Evolutionary conservation across 2,329 filamentous ascomycete genomes (phyloP).

Genomic region (Biscogniauxia mediterranea): DNA sequence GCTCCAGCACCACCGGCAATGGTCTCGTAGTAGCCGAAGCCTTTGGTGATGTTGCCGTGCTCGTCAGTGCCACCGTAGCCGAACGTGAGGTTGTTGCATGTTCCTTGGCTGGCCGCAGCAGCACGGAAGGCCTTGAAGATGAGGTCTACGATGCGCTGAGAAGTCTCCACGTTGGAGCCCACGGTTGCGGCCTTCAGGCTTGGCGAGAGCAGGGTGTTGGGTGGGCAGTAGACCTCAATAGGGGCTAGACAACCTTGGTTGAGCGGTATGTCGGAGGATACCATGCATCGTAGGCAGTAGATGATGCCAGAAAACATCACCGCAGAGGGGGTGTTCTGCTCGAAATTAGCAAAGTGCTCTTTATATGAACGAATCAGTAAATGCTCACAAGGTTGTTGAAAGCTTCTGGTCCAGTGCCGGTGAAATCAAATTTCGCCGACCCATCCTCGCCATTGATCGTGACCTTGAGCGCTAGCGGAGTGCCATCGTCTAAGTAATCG

Average conservation of each 20-base stretch:
- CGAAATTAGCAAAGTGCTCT: neutral
- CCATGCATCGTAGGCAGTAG: slow-evolving; percentile 54
- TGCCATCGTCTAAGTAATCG: slow-evolving; percentile 70
- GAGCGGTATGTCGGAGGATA: slow-evolving; percentile 69
- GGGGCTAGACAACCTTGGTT: slow-evolving; percentile 66
- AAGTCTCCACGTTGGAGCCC: slow-evolving; percentile 26
- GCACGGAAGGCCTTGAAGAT: slow-evolving; percentile 74
- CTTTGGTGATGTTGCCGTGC: slow-evolving; percentile 30
- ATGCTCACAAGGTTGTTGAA: slow-evolving; percentile 22
- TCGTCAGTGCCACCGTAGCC: slow-evolving; percentile 54
- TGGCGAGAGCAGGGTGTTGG: slow-evolving; percentile 28
- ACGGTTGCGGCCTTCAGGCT: slow-evolving; percentile 14
- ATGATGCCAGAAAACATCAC: slow-evolving; percentile 31
- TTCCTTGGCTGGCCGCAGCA: slow-evolving; percentile 71
- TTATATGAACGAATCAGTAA: neutral
- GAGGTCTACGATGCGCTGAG: slow-evolving; percentile 54
- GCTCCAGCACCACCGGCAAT: slow-evolving; percentile 69
- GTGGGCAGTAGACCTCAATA: slow-evolving; percentile 18
- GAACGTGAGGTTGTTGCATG: slow-evolving; percentile 77
- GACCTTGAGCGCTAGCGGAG: slow-evolving; percentile 22
- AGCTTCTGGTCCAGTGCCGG: slow-evolving; percentile 51
- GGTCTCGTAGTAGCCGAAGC: slow-evolving; percentile 76
- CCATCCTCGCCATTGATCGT: slow-evolving; percentile 65
- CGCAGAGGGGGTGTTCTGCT: slow-evolving; percentile 26
- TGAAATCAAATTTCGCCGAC: slow-evolving; percentile 59